These are phyloP conservation scores for Fraxinus nigra DNA, from an alignment of 305 asterid genomes.

Conservation along the genomic window DNA sequence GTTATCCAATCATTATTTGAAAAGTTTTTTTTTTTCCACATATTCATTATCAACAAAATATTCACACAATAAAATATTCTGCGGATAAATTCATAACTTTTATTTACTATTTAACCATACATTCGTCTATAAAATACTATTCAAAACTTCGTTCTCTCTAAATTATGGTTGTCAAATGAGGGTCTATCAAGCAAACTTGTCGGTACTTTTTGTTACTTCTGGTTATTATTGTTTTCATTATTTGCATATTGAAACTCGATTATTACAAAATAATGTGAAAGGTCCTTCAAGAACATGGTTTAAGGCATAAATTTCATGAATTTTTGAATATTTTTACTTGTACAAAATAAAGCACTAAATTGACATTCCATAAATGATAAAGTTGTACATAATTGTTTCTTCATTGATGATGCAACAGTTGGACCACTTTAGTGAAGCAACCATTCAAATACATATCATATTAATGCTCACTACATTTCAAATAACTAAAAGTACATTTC, in stretches of 20 bases:
- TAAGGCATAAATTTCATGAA: neutral
- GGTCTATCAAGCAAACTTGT: neutral
- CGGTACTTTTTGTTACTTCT: neutral
- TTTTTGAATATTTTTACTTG: neutral
- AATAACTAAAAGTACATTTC: neutral
- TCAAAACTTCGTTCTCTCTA: neutral
- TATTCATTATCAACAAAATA: no score
- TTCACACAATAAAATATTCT: no score
- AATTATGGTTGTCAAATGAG: neutral
- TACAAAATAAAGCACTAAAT: neutral
- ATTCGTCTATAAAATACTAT: no score
- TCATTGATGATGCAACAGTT: neutral
- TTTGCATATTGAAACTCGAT: neutral
- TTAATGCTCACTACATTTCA: neutral
- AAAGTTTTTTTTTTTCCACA: no score
- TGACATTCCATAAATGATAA: neutral
- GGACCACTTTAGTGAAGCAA: neutral
- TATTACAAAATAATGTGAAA: neutral
- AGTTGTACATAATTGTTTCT: neutral
- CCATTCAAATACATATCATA: neutral
- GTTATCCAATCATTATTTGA: neutral
- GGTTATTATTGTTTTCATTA: neutral
- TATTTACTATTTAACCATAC: neutral
- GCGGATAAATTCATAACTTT: no score
- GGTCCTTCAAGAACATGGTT: neutral